A percentile compares a stretch with the other conserved stretches of the same genome.
Evolutionary conservation across 768 basidiomycete species (phyloP).

Genomic region (Leccinum disarticulatum): DNA sequence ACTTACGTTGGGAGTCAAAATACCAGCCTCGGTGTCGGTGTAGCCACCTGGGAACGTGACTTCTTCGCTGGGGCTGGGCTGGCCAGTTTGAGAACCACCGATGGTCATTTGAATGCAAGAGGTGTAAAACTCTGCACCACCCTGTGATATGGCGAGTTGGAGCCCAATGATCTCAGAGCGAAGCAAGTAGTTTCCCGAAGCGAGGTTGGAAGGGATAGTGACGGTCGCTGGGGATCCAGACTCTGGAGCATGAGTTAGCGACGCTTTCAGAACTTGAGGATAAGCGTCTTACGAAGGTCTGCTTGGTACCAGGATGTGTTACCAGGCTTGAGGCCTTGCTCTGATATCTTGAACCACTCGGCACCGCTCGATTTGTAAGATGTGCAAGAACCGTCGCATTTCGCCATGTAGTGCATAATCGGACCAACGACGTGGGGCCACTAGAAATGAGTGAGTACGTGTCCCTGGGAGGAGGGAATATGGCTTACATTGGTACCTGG

Average conservation of each 20-base stretch:
- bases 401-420: constrained; percentile 70
- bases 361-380: constrained; percentile 53
- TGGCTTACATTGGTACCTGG: constrained; percentile 29
- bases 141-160: constrained; percentile 51
- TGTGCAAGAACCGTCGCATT: constrained; percentile 56
- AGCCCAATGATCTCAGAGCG: constrained; percentile 78
- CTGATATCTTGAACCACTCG: constrained; percentile 75
- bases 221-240: constrained; percentile 39
- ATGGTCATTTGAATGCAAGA: constrained; percentile 28
- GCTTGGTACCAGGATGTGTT: constrained; percentile 48
- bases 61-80: constrained; percentile 31
- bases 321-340: constrained; percentile 43
- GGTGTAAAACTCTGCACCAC: constrained; percentile 50
- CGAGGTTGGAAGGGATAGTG: constrained; percentile 49
- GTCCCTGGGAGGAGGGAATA: background rate
- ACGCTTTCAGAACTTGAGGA: background rate
- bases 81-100: constrained; percentile 29
- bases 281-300: constrained; percentile 40
- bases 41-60: constrained; percentile 73
- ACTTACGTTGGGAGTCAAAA: constrained; percentile 50
- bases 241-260: constrained; percentile 25
- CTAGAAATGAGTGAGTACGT: constrained; percentile 15
- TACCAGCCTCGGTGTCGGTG: constrained; percentile 63
- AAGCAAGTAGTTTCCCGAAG: constrained; percentile 68
- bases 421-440: constrained; percentile 64